These are phyloP conservation scores for Tylopilus sp. DNA, from an alignment of 768 basidiomycete genomes.

Conservation along the genomic window DNA sequence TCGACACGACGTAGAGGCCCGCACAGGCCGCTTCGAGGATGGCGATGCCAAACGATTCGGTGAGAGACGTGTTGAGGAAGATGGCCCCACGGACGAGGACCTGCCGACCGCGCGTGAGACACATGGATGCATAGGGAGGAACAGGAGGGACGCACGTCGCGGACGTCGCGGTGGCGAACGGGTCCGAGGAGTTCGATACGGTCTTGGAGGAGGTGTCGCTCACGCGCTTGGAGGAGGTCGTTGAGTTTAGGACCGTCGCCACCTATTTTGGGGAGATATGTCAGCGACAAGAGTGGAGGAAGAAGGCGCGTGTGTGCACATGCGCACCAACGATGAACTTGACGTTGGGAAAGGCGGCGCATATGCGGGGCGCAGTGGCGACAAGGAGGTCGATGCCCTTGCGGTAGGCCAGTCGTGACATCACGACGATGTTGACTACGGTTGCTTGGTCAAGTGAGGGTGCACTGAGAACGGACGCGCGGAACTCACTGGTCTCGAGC, in stretches of 20 bases:
- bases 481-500: slow-evolving; percentile 51
- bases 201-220: slow-evolving; percentile 86
- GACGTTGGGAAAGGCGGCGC: slow-evolving; percentile 79
- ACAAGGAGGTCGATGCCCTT: slow-evolving; percentile 97
- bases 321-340: slow-evolving; percentile 76
- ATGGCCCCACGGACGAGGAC: slow-evolving; percentile 86
- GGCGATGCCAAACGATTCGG: slow-evolving; percentile 96
- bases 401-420: slow-evolving; percentile 89
- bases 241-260: slow-evolving; percentile 96
- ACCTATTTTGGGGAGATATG: slow-evolving; percentile 41
- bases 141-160: slow-evolving; percentile 38
- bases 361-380: slow-evolving; percentile 87
- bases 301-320: not conserved
- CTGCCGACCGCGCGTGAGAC: too few species aligned
- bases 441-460: not conserved
- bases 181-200: slow-evolving; percentile 87
- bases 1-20: slow-evolving; percentile 91
- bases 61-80: slow-evolving; percentile 93
- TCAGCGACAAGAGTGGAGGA: not conserved
- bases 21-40: slow-evolving; percentile 96
- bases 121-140: not conserved
- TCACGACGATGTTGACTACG: slow-evolving; percentile 84
- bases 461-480: too few species aligned
- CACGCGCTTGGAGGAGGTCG: slow-evolving; percentile 92
- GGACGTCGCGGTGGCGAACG: slow-evolving; percentile 79